A percentile compares a stretch with the other conserved stretches of the same genome.
phyloP scores from a whole-genome alignment of 2,329 filamentous ascomycete genomes.

The Alternaria ventricosa region DNA sequence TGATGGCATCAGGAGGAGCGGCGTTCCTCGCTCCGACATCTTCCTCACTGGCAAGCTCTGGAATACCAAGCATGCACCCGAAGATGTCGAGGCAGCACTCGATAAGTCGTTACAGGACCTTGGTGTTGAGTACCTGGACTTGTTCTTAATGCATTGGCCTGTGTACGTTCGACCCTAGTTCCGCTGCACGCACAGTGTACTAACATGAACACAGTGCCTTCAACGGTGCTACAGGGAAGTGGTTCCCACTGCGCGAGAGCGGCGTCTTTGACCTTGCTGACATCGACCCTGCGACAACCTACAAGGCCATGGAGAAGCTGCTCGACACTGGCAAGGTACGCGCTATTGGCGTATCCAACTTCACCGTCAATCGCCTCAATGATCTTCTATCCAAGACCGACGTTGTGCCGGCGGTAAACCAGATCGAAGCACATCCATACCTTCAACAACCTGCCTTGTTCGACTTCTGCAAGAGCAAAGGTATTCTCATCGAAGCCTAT shows the following conservation, averaged over 20 bases:
- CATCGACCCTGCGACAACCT: constrained; percentile 83
- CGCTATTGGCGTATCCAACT: constrained; percentile 86
- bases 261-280: constrained; percentile 73
- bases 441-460: constrained; percentile 56
- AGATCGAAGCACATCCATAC: constrained; percentile 75
- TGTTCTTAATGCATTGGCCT: constrained; percentile 73
- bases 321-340: constrained; percentile 70
- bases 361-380: constrained; percentile 77
- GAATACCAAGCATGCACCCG: constrained; percentile 76
- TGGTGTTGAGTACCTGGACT: constrained; percentile 68
- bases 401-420: constrained; percentile 74
- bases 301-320: constrained; percentile 72
- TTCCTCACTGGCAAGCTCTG: constrained; percentile 82
- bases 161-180: constrained; percentile 16
- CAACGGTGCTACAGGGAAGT: constrained; percentile 43
- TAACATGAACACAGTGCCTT: constrained; percentile 16
- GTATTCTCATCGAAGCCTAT: constrained; percentile 75
- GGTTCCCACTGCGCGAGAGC: constrained; percentile 44
- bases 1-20: constrained; percentile 68
- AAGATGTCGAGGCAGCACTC: constrained; percentile 62
- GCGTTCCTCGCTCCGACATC: constrained; percentile 68
- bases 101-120: constrained; percentile 66
- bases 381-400: constrained; percentile 68
- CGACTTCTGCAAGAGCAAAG: constrained; percentile 71
- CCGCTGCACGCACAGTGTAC: neutral